phyloP scores from a whole-genome alignment of 192 early-diverging fungal genomes.

The Coemansia sp. region DNA sequence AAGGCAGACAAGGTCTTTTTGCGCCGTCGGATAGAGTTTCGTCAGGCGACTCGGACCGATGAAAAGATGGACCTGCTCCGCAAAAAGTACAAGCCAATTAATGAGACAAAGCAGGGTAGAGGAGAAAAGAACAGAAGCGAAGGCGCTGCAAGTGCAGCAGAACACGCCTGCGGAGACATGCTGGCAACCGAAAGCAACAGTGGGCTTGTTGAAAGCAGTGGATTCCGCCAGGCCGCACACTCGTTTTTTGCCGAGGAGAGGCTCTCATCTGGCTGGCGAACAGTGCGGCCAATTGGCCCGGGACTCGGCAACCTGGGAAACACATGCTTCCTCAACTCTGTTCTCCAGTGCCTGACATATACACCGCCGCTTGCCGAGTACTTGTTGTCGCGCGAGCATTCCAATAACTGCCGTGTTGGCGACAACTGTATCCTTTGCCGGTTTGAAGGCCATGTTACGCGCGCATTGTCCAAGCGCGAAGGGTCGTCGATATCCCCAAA shows the following conservation, averaged over 20 bases:
- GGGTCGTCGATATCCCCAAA: conserved; percentile 63
- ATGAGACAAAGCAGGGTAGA: conserved; percentile 20
- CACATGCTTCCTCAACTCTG: conserved; percentile 81
- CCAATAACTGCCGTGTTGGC: conserved; percentile 58
- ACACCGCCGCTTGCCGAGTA: conserved; percentile 73
- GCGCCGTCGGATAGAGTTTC: conserved; percentile 65
- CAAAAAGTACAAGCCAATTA: conserved; percentile 67
- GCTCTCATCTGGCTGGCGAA: conserved; percentile 59
- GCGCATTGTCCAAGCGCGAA: conserved; percentile 55
- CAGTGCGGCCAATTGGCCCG: conserved; percentile 61
- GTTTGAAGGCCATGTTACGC: conserved; percentile 66
- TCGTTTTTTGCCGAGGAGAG: conserved; percentile 62
- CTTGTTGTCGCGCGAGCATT: conserved; percentile 63
- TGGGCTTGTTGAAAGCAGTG: conserved; percentile 59
- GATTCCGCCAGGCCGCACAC: conserved; percentile 61
- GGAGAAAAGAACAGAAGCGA: not conserved
- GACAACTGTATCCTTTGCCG: conserved; percentile 75
- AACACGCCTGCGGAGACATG: conserved; percentile 3
- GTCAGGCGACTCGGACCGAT: conserved; percentile 59
- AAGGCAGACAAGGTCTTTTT: conserved; percentile 49
- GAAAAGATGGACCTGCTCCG: conserved; percentile 62
- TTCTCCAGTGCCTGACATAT: conserved; percentile 76
- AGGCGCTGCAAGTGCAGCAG: conserved; percentile 2
- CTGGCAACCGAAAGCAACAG: conserved; percentile 5
- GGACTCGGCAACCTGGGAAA: conserved; percentile 74